These are phyloP conservation scores for Vaccinium macrocarpon DNA, from an alignment of 148 eudicot species.

Conservation along the genomic window DNA sequence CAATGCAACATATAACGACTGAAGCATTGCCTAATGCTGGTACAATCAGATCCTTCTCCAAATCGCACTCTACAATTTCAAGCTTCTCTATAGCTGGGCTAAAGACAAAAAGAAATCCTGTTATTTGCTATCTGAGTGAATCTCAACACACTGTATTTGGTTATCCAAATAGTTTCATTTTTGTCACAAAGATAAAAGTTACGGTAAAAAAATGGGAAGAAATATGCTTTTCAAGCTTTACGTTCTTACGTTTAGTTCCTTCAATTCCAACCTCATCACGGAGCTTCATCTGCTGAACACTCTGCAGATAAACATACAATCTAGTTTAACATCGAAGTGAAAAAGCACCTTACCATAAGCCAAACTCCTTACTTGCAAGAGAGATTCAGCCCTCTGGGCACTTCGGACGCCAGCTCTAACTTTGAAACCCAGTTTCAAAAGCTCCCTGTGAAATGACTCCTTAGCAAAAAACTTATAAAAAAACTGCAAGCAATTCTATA, in stretches of 20 bases:
- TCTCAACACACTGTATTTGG: not conserved
- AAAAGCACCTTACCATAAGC: not conserved
- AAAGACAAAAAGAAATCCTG: conserved; percentile 63
- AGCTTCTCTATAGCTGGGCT: conserved; percentile 98
- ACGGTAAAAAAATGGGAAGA: not conserved
- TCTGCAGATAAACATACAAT: conserved; percentile 33
- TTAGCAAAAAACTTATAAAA: not conserved
- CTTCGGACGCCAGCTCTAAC: conserved; percentile 92
- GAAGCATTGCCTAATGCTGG: conserved; percentile 75
- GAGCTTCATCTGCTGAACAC: conserved; percentile 62
- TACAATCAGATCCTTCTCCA: conserved; percentile 60
- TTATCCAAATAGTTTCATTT: not conserved
- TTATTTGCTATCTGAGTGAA: conserved; percentile 31
- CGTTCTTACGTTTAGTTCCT: conserved; percentile 52
- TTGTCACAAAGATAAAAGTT: not conserved
- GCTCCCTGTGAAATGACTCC: conserved; percentile 57
- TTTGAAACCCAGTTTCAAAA: conserved; percentile 72
- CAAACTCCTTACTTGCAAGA: conserved; percentile 52
- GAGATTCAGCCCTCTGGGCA: conserved; percentile 70
- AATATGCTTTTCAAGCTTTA: conserved; percentile 8
- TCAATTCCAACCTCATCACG: conserved; percentile 37
- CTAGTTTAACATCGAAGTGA: conserved; percentile 1
- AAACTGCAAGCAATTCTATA: not conserved
- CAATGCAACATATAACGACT: conserved; percentile 79
- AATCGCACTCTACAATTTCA: conserved; percentile 85